Conservation (phyloP, 202 grass and related monocot genomes). For the Schoenoplectus triqueter region DNA sequence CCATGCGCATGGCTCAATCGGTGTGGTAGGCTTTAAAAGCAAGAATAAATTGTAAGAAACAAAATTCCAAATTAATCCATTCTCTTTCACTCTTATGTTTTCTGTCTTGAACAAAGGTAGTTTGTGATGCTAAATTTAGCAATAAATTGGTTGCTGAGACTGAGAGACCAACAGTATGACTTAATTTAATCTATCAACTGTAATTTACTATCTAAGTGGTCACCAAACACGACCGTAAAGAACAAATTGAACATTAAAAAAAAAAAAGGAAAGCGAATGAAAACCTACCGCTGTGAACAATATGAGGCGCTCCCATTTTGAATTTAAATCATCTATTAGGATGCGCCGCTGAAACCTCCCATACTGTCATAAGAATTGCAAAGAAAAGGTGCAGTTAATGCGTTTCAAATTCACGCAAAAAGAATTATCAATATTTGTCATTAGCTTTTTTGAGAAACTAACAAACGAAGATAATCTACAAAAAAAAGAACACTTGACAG, state of each 20-base stretch:
- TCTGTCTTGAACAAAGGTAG: background rate
- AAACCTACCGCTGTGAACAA: constrained; percentile 76
- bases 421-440: background rate
- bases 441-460: background rate
- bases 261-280: constrained; percentile 14
- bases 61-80: constrained; percentile 17
- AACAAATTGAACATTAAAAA: background rate
- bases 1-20: constrained; percentile 89
- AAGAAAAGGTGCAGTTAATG: constrained; percentile 14
- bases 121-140: constrained; percentile 7
- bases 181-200: background rate
- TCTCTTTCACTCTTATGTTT: background rate
- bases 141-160: background rate
- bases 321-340: constrained; percentile 86
- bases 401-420: background rate
- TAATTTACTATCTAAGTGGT: too few species aligned
- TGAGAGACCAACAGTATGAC: background rate
- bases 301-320: constrained; percentile 89
- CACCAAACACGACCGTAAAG: background rate
- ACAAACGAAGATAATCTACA: background rate
- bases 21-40: constrained; percentile 62
- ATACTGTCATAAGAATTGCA: constrained; percentile 57
- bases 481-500: background rate
- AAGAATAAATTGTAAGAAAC: constrained; percentile 14
- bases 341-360: constrained; percentile 70